Evolutionary conservation across 352 stramenopile genomes (phyloP).

Genomic region (Globisporangium nodosum): DNA sequence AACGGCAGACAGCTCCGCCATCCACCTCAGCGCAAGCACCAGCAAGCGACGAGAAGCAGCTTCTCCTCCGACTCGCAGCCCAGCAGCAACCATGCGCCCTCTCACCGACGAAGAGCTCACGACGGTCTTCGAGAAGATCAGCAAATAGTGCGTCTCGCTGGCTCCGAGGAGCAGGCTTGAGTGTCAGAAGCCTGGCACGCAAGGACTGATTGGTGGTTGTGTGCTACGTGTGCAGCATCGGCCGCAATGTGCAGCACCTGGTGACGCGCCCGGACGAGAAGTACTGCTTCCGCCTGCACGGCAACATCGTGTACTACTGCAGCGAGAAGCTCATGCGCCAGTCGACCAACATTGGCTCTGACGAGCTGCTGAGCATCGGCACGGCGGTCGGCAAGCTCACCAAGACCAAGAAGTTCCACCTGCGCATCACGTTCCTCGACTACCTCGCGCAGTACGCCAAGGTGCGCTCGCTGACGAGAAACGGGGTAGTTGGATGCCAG

Average conservation of each 20-base stretch:
- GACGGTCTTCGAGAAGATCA: conserved; percentile 98
- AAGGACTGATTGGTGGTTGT: not conserved
- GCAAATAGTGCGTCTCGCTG: conserved; percentile 87
- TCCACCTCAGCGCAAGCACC: not conserved
- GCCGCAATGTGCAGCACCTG: conserved; percentile 95
- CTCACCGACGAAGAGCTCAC: conserved; percentile 98
- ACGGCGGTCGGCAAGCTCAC: conserved; percentile 99
- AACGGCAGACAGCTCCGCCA: not conserved
- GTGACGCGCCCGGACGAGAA: conserved; percentile 96
- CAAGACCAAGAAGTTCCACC: conserved; percentile 97
- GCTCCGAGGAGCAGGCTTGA: not conserved
- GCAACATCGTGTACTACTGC: conserved; percentile 97
- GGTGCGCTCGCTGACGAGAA: conserved; percentile 18
- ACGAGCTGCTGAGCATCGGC: conserved; percentile 95
- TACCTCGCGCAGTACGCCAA: conserved; percentile 98
- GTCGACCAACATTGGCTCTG: conserved; percentile 91
- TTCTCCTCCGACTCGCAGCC: not conserved
- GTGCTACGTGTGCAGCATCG: conserved; percentile 67
- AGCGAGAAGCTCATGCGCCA: conserved; percentile 97
- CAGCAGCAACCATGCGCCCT: conserved; percentile 84
- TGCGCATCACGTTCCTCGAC: conserved; percentile 98
- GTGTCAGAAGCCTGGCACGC: no score
- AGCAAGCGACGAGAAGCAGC: not conserved
- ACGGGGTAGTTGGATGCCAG: not conserved
- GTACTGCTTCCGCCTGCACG: conserved; percentile 97